A percentile compares a stretch with the other conserved stretches of the same genome.
Evolutionary conservation across 352 stramenopile species (phyloP).

Genomic region (Globisporangium cederbergense): DNA sequence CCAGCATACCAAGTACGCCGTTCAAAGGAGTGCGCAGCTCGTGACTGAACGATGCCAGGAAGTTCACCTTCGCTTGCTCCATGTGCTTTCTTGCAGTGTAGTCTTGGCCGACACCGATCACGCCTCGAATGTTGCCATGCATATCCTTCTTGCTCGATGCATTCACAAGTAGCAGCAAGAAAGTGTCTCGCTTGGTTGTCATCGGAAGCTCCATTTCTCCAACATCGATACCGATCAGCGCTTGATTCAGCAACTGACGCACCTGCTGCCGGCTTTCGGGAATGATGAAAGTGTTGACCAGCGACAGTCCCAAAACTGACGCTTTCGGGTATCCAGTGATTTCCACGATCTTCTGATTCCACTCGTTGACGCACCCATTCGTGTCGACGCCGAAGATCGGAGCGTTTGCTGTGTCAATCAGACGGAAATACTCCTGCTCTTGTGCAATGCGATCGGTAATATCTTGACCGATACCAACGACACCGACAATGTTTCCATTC

Average conservation of each 20-base stretch:
- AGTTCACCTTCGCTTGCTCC: constrained; percentile 86
- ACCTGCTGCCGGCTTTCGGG: constrained; percentile 66
- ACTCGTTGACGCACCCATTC: constrained; percentile 79
- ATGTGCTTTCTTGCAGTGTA: constrained; percentile 88
- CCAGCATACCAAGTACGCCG: constrained; percentile 78
- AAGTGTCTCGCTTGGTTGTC: constrained; percentile 64
- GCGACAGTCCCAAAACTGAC: constrained; percentile 57
- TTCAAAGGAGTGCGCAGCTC: constrained; percentile 81
- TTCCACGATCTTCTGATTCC: constrained; percentile 86
- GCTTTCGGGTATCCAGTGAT: constrained; percentile 82
- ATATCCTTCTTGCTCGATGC: constrained; percentile 88
- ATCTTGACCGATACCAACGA: constrained; percentile 85
- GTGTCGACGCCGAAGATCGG: constrained; percentile 86
- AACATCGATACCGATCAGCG: constrained; percentile 81
- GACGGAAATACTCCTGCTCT: constrained; percentile 66
- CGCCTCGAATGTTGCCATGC: constrained; percentile 90
- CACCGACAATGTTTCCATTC: constrained; percentile 78
- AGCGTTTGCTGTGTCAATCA: constrained; percentile 77
- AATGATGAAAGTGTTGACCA: constrained; percentile 81
- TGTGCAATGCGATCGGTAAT: constrained; percentile 74
- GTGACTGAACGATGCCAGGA: constrained; percentile 83
- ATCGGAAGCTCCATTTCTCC: constrained; percentile 88
- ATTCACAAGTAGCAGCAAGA: constrained; percentile 76
- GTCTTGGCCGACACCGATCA: constrained; percentile 91
- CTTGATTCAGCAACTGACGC: constrained; percentile 72